phyloP scores from a whole-genome alignment of 495 filamentous ascomycete species.

The Xylaria grammica region DNA sequence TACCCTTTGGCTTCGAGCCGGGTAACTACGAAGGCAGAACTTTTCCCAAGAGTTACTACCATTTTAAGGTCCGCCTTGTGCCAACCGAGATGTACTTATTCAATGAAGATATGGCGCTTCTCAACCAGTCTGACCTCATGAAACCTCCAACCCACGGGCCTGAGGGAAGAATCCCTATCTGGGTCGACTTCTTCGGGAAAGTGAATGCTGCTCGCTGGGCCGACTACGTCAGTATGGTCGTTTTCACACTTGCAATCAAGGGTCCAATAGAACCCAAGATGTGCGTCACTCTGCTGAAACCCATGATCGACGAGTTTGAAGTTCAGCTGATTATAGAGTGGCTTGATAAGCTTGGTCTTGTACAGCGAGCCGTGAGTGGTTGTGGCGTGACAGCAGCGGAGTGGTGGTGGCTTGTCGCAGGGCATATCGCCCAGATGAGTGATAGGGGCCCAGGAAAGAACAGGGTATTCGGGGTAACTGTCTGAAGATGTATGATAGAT shows the following conservation, averaged over 20 bases:
- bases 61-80: conserved; percentile 65
- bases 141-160: conserved; percentile 35
- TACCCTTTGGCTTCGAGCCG: conserved; percentile 76
- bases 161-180: conserved; percentile 66
- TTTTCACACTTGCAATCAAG: conserved; percentile 63
- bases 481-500: not conserved
- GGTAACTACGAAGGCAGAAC: conserved; percentile 71
- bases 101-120: conserved; percentile 58
- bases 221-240: conserved; percentile 61
- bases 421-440: conserved; percentile 21
- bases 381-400: conserved; percentile 59
- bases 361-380: conserved; percentile 38
- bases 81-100: conserved; percentile 65
- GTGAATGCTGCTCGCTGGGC: conserved; percentile 70
- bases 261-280: conserved; percentile 60
- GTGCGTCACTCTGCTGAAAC: conserved; percentile 61
- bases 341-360: conserved; percentile 57
- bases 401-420: conserved; percentile 72
- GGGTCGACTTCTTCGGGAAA: conserved; percentile 76
- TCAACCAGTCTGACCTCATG: conserved; percentile 40
- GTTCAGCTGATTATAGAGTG: conserved; percentile 69
- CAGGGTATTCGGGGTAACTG: not conserved
- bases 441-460: not conserved
- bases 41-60: conserved; percentile 66
- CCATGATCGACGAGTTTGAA: conserved; percentile 71